Evolutionary conservation across 805 yeast genomes (phyloP).

Genomic region (Pichia eremophila): DNA sequence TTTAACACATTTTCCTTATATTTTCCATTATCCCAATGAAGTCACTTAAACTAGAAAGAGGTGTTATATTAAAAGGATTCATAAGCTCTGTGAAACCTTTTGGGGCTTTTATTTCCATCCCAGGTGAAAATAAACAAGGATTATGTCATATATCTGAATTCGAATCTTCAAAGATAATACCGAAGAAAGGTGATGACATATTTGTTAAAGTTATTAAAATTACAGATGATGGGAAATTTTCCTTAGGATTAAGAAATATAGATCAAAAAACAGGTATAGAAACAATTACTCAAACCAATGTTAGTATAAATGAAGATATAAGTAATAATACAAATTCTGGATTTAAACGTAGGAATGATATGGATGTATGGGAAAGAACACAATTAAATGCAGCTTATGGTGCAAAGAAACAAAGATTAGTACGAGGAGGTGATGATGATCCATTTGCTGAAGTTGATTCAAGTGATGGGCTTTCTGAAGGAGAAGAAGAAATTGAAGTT

Average conservation of each 20-base stretch:
- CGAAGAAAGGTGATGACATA: conserved; percentile 46
- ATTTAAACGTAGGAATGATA: conserved; percentile 7
- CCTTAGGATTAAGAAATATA: conserved; percentile 60
- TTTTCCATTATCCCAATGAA: neutral
- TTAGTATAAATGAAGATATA: neutral
- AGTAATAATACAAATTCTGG: neutral
- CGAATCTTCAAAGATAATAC: conserved; percentile 28
- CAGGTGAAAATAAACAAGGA: conserved; percentile 35
- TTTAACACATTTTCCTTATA: too few relatives aligned
- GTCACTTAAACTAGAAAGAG: conserved; percentile 11
- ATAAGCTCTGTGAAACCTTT: conserved; percentile 53
- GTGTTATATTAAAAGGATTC: conserved; percentile 48
- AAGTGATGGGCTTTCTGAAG: conserved; percentile 20
- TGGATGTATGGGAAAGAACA: conserved; percentile 79
- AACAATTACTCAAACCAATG: too few relatives aligned
- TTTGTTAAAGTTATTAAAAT: conserved; percentile 48
- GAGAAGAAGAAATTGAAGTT: conserved; percentile 56
- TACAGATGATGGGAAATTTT: conserved; percentile 35
- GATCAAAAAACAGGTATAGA: conserved; percentile 57
- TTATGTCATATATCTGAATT: conserved; percentile 74
- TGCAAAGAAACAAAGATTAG: conserved; percentile 13
- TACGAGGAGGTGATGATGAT: conserved; percentile 17
- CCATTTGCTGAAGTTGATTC: conserved; percentile 24
- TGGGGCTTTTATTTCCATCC: conserved; percentile 71
- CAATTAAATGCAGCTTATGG: conserved; percentile 45